Evolutionary conservation across 495 filamentous ascomycete genomes (phyloP), one percentile per base, ranked within the genome.

Genomic region (Annulohypoxylon moriforme): DNA sequence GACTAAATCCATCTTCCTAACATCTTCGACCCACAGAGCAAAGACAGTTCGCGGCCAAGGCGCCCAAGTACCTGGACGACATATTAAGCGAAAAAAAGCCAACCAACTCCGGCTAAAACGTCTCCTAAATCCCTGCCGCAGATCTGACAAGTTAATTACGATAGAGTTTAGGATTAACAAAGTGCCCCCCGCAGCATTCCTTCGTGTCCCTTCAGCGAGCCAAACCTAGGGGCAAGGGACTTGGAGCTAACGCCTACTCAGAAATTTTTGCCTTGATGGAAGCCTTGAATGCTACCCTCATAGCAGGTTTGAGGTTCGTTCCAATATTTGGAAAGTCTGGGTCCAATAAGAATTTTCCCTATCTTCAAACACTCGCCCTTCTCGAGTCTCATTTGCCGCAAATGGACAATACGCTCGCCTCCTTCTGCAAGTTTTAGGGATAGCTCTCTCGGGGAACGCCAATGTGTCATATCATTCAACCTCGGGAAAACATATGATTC

Each of bases 161-260:
- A 74, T 67, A 63, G 62, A 71, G 71, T 74, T 74, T 74, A 71
- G 71, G 53, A 67, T 74, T 74, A 29, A 74, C 62, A 74, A 70
- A 65, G 42, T 40, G 14, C 16, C 71, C 71, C 67, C 71, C 71
- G 71, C 67, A 69, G 13, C 40, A 63, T 36, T 64, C 57, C 49
- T 61, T 66, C 60, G 29, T 55, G 55, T 56, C 58, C 24, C 58
- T 66, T 68, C 56, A 47, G 53, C 38, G 53, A 68, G 59, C 60
- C 60, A 69, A 42, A 40, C 13, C 50, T 33, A 40, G 59, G 29
- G 49, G 9, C 24, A 25, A 60, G 34, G 27, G 22, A 25, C 25
- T 52, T 29, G 25, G 13, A 52, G 42, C 27, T 49, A 50, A 63
- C 52, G 4, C 42, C 25, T 33, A 47, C 22, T 36, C 36, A 4